phyloP scores from a whole-genome alignment of 106 monocot genomes.

The Agapanthus africanus region DNA sequence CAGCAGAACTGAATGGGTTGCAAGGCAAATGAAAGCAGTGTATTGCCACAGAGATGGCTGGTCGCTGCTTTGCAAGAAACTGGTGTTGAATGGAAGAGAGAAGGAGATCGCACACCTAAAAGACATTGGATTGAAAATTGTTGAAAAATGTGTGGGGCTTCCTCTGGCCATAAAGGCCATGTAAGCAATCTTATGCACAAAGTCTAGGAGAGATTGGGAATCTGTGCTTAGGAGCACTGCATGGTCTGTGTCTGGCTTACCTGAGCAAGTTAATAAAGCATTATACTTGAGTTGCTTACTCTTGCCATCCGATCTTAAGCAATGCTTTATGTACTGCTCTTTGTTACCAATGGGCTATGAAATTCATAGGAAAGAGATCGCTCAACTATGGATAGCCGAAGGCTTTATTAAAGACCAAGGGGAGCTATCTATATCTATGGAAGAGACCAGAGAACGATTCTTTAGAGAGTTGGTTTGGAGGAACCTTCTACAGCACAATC shows the following conservation, averaged over 20 bases:
- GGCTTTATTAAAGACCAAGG: constrained; percentile 10
- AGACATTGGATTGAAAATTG: neutral
- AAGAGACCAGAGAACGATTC: constrained; percentile 7
- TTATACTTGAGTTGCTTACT: constrained; percentile 38
- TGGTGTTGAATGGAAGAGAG: neutral
- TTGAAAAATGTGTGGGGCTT: neutral
- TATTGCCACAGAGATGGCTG: neutral
- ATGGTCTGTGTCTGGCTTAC: constrained; percentile 6
- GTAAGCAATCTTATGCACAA: neutral
- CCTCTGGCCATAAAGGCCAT: neutral
- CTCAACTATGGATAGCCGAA: constrained; percentile 12
- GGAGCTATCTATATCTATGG: neutral
- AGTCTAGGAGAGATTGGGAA: constrained; percentile 24
- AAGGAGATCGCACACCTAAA: neutral
- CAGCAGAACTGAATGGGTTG: neutral
- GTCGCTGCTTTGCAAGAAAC: neutral
- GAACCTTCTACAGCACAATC: constrained; percentile 3
- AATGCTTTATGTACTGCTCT: constrained; percentile 30
- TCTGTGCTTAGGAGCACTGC: constrained; percentile 17
- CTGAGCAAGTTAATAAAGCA: constrained; percentile 9
- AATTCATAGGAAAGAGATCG: neutral
- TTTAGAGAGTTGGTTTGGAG: constrained; percentile 11
- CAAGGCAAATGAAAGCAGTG: neutral
- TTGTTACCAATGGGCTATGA: constrained; percentile 11
- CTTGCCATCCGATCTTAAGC: constrained; percentile 29